phyloP scores from a whole-genome alignment of 768 basidiomycete species.

The Suillus tomentosus region DNA sequence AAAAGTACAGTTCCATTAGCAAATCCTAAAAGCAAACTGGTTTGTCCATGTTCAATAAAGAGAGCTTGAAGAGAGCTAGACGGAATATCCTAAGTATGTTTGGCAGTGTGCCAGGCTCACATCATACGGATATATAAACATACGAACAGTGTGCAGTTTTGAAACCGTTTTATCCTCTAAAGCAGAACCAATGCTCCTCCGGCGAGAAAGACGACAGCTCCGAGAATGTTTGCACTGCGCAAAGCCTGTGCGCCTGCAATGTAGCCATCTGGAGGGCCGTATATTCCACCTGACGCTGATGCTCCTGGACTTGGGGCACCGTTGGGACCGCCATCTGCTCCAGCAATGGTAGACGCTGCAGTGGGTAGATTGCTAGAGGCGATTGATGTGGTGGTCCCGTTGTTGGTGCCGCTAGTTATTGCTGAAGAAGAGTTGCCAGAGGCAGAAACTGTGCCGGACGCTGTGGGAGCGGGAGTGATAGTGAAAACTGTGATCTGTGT shows the following conservation, averaged over 20 bases:
- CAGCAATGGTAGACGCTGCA: conserved; percentile 55
- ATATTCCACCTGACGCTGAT: conserved; percentile 44
- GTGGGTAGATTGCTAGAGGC: conserved; percentile 54
- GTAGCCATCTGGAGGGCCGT: conserved; percentile 70
- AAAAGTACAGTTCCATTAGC: conserved; percentile 24
- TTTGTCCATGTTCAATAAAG: conserved; percentile 17
- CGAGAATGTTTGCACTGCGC: conserved; percentile 46
- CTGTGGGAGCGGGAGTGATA: conserved; percentile 37
- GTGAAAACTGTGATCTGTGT: conserved; percentile 48
- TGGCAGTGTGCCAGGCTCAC: neutral
- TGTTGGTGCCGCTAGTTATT: conserved; percentile 25
- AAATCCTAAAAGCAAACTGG: conserved; percentile 12
- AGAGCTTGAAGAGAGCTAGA: conserved; percentile 1
- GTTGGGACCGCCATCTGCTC: conserved; percentile 48
- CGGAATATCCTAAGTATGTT: neutral
- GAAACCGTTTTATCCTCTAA: conserved; percentile 27
- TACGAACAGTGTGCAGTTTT: conserved; percentile 1
- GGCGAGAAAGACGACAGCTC: conserved; percentile 46
- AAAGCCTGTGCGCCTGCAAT: conserved; percentile 57
- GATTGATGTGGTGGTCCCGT: conserved; percentile 37
- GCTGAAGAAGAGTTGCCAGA: conserved; percentile 26
- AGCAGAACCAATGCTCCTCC: conserved; percentile 51
- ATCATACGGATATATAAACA: conserved; percentile 1
- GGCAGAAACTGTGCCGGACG: conserved; percentile 21
- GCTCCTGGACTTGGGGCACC: conserved; percentile 67